Conservation (phyloP, 306 rosid genomes). For the Erythrophleum fordii region DNA sequence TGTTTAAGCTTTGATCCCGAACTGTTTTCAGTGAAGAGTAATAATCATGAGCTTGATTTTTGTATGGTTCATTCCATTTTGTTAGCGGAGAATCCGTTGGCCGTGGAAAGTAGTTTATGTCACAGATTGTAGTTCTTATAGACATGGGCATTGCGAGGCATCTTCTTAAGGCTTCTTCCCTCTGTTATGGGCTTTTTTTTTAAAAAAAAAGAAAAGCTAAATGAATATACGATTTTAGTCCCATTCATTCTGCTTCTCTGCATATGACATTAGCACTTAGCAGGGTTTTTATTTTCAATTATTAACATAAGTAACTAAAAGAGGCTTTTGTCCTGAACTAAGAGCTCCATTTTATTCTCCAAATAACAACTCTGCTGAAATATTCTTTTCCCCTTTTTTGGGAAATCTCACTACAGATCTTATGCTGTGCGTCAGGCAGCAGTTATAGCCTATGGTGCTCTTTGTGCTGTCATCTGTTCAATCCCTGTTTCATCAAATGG, state of each 20-base stretch:
- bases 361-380: constrained; percentile 12
- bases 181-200: background rate
- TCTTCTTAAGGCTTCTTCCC: background rate
- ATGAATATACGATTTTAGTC: background rate
- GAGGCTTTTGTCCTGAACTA: background rate
- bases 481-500: constrained; percentile 62
- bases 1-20: background rate
- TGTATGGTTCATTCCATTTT: background rate
- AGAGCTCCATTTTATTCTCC: background rate
- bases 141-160: background rate
- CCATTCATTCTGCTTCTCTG: background rate
- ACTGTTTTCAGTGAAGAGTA: background rate
- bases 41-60: background rate
- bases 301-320: background rate
- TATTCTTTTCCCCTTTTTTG: constrained; percentile 20
- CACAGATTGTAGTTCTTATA: background rate
- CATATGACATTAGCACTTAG: background rate
- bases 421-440: constrained; percentile 76
- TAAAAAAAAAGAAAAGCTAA: too few species aligned
- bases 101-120: background rate
- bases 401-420: constrained; percentile 51
- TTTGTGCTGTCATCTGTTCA: constrained; percentile 76
- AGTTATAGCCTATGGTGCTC: constrained; percentile 79
- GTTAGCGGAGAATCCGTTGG: background rate
- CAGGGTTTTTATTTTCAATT: background rate